These are phyloP conservation scores for Candida mattraensis DNA, from an alignment of 805 yeast genomes.

Conservation along the genomic window DNA sequence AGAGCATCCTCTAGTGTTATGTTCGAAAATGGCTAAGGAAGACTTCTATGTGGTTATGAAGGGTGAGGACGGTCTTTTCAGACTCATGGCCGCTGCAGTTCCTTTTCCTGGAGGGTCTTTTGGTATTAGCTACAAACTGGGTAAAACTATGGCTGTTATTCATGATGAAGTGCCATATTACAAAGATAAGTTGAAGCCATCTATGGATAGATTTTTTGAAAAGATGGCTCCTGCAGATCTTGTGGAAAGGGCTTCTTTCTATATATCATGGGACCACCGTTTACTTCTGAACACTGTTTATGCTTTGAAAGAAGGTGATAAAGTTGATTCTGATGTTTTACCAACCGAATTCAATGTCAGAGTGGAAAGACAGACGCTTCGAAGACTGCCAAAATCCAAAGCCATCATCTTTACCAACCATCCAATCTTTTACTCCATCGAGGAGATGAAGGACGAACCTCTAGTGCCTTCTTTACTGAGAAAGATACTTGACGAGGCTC, in stretches of 20 bases:
- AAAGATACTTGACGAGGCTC: slow-evolving; percentile 65
- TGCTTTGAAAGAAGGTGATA: slow-evolving; percentile 45
- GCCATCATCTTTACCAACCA: slow-evolving; percentile 76
- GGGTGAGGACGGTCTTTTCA: slow-evolving; percentile 55
- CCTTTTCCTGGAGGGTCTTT: slow-evolving; percentile 81
- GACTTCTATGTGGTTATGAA: slow-evolving; percentile 67
- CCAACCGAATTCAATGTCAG: slow-evolving; percentile 63
- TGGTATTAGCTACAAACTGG: slow-evolving; percentile 59
- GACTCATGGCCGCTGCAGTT: slow-evolving; percentile 70
- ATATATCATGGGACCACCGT: slow-evolving; percentile 71
- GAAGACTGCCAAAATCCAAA: slow-evolving; percentile 61
- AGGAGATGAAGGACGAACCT: slow-evolving; percentile 82
- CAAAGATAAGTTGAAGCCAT: slow-evolving; percentile 58
- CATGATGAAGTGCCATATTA: slow-evolving; percentile 73
- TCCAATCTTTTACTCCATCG: slow-evolving; percentile 75
- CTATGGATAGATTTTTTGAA: slow-evolving; percentile 74
- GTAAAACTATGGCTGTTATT: slow-evolving; percentile 60
- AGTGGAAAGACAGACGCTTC: slow-evolving; percentile 70
- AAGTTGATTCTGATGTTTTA: slow-evolving; percentile 41
- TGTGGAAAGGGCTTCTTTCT: slow-evolving; percentile 77
- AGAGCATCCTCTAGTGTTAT: slow-evolving; percentile 62
- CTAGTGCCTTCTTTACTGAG: slow-evolving; percentile 63
- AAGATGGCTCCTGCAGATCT: slow-evolving; percentile 59
- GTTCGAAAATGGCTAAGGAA: slow-evolving; percentile 71
- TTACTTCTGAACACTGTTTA: slow-evolving; percentile 57